A percentile compares a stretch with the other conserved stretches of the same genome.
Conservation (phyloP, 202 grass and related monocot species). For the Brachypodium distachyon region DNA sequence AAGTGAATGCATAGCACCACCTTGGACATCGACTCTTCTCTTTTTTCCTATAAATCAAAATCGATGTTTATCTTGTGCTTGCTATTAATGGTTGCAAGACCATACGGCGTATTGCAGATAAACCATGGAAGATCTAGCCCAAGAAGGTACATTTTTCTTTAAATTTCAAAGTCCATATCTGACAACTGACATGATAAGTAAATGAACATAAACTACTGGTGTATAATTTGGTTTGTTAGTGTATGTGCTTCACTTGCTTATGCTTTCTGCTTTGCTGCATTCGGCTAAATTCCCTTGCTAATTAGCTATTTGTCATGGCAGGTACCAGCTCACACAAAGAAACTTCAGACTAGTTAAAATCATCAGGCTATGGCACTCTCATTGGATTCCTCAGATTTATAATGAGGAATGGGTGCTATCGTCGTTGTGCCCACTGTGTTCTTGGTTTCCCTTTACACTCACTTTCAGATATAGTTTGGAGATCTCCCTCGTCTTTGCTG, state of each 20-base stretch:
- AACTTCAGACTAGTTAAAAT: not conserved
- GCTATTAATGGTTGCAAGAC: not conserved
- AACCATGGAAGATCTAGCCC: not conserved
- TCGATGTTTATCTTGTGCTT: not conserved
- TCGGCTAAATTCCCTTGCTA: not conserved
- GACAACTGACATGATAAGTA: not conserved
- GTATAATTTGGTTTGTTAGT: not conserved
- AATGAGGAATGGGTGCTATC: constrained; percentile 25
- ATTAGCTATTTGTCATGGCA: constrained; percentile 7
- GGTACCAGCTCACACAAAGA: constrained; percentile 13
- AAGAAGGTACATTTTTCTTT: not conserved
- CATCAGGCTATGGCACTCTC: constrained; percentile 14
- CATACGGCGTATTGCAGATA: not conserved
- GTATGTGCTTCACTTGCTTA: not conserved
- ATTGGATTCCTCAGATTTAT: constrained; percentile 40
- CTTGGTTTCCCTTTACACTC: constrained; percentile 37
- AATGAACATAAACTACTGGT: not conserved
- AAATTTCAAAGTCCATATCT: not conserved
- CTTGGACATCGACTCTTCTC: not conserved
- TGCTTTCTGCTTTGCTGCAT: not conserved
- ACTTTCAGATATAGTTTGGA: constrained; percentile 41
- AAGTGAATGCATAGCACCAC: not conserved
- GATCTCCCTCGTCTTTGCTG: constrained; percentile 32
- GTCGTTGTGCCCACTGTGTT: constrained; percentile 30
- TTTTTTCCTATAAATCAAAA: not conserved